Base-by-base conservation (phyloP, 1,284 basidiomycete species). In the Peniophora sp. region DNA sequence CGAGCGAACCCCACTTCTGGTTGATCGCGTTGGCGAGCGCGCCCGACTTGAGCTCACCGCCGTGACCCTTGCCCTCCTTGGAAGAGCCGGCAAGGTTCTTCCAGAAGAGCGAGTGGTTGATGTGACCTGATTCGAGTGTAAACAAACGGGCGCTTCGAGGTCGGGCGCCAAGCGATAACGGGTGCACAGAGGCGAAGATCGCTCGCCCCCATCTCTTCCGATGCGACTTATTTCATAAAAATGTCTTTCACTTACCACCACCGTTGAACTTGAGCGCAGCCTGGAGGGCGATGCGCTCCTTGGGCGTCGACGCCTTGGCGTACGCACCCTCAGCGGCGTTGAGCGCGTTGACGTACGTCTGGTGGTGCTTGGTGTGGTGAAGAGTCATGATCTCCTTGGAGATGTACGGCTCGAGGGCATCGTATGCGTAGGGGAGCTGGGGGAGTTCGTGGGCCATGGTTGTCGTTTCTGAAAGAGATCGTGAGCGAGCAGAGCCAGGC, bases 51-150 rank as follows among this genome's bases (percentile, higher is more conserved):
- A 93, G 73, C 63, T 80, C 82, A 49, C 87, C 86, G 60, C 89
- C 84, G 55, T 79, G 66, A 39, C 67, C 74, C 59, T 66, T 69
- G 23, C 64, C 69, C 59, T 67, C 65, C 23, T 72, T 73, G 25
- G 72, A 71, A 19, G 85, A 76, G 44, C 44, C 44, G 3, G 44
- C 44, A 58, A 97, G 82, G 74, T 97, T 98, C 72, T 88, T 93
- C 97, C 96, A 99, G 79, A 99, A 99, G 50, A 99, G 80, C 43
- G 93, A 85, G 68, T 93, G 92, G 70, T 93, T 93, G 66, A 92
- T 89, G 63, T 92, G 89, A 6, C 89, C 87, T 89, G 55, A 51
- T 36, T 45, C 22, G 32, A 24, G 25, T 45, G 38, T 17, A 20
- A 52, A 32, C 39, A 49, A 38, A 47, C 10, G 16, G n/a, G 3